Percentiles rank a stretch among this genome's conserved stretches.
Evolutionary conservation across 257 asterid genomes (phyloP).

Genomic region (Solanum commersonii): DNA sequence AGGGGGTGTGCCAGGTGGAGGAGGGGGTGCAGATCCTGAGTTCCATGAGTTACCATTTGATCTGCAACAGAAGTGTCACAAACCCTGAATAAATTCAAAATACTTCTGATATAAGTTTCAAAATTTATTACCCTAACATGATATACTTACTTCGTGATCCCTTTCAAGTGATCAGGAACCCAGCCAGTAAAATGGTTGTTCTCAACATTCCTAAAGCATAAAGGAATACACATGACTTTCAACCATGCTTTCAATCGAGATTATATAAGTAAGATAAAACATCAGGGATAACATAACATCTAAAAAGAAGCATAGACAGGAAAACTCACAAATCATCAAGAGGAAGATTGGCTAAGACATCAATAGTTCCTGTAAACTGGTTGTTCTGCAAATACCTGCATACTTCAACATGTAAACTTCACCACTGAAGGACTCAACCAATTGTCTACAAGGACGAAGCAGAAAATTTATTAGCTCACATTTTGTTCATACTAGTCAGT

Average conservation of each 20-base stretch:
- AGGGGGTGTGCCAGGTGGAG: conserved; percentile 96
- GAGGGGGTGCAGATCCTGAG: conserved; percentile 89
- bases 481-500: conserved; percentile 28
- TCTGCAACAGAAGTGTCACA: conserved; percentile 26
- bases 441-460: not conserved
- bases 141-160: conserved; percentile 56
- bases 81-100: not conserved
- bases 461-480: conserved; percentile 27
- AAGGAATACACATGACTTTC: not conserved
- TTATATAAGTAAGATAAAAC: not conserved
- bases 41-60: conserved; percentile 61
- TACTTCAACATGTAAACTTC: conserved; percentile 5
- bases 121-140: not conserved
- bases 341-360: conserved; percentile 81
- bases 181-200: conserved; percentile 87
- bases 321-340: conserved; percentile 65
- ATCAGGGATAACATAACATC: not conserved
- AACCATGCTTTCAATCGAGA: not conserved
- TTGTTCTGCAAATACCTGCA: conserved; percentile 88
- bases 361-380: conserved; percentile 83
- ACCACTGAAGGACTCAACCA: not conserved
- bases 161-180: conserved; percentile 63
- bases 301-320: not conserved
- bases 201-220: conserved; percentile 54
- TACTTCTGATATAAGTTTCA: not conserved